phyloP scores from a whole-genome alignment of 345 rosid genomes.

The Rhizophora mangle region DNA sequence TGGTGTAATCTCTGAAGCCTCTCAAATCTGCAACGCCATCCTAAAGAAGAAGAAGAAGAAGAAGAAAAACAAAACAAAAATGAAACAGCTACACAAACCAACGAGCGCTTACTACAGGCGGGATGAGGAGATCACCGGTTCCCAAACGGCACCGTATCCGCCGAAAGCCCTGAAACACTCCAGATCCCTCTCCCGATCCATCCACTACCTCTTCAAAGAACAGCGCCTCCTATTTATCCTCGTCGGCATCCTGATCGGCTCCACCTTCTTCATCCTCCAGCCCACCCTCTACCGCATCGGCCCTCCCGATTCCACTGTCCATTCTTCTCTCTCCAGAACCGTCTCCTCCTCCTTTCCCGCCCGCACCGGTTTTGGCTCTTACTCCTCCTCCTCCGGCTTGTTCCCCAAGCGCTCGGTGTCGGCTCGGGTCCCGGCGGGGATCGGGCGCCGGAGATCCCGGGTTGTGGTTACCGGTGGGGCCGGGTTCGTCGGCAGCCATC shows the following conservation, averaged over 20 bases:
- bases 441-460: slow-evolving; percentile 62
- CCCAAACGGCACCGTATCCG: slow-evolving; percentile 52
- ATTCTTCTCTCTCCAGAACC: slow-evolving; percentile 32
- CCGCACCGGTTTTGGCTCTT: not conserved
- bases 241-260: slow-evolving; percentile 87
- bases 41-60: too few species aligned
- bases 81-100: slow-evolving; percentile 93
- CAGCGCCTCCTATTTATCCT: slow-evolving; percentile 90
- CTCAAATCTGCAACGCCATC: too few species aligned
- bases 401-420: slow-evolving; percentile 10
- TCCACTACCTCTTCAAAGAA: slow-evolving; percentile 76
- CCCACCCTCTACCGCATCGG: slow-evolving; percentile 74
- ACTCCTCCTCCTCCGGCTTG: not conserved
- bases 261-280: slow-evolving; percentile 89
- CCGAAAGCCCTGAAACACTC: slow-evolving; percentile 64
- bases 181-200: slow-evolving; percentile 81
- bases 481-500: slow-evolving; percentile 96
- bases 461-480: slow-evolving; percentile 95
- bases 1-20: too few species aligned
- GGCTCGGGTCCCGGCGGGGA: slow-evolving; percentile 73
- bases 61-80: not conserved
- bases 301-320: slow-evolving; percentile 41
- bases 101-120: slow-evolving; percentile 48
- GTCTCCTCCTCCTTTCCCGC: slow-evolving; percentile 20
- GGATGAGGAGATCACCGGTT: slow-evolving; percentile 51